Percentiles rank a stretch among this genome's conserved stretches.
Evolutionary conservation across 2,329 filamentous ascomycete genomes (phyloP).

Genomic region (Aureobasidium lini): DNA sequence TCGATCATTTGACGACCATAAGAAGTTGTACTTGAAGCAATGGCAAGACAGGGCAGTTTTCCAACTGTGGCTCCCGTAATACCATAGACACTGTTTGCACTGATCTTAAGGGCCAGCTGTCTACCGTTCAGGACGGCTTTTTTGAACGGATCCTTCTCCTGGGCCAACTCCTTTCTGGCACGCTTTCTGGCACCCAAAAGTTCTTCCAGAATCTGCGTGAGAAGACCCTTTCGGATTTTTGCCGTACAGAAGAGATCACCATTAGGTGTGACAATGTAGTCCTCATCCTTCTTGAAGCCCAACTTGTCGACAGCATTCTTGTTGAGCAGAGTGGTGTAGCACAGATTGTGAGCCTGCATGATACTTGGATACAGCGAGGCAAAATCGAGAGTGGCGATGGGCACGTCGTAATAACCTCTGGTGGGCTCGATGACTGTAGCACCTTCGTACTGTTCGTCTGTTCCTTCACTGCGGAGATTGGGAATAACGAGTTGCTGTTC

Average conservation of each 20-base stretch:
- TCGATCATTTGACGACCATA: slow-evolving; percentile 99
- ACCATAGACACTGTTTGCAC: slow-evolving; percentile 96
- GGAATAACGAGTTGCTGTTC: slow-evolving; percentile 93
- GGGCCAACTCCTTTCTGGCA: slow-evolving; percentile 80
- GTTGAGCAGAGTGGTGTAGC: slow-evolving; percentile 88
- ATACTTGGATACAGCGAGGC: slow-evolving; percentile 97
- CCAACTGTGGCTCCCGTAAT: slow-evolving; percentile 92
- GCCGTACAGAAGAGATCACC: slow-evolving; percentile 86
- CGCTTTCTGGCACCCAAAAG: slow-evolving; percentile 84
- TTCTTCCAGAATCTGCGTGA: slow-evolving; percentile 95
- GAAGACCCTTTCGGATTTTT: slow-evolving; percentile 81
- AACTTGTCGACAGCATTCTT: slow-evolving; percentile 70
- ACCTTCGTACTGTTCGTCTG: slow-evolving; percentile 90
- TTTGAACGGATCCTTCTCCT: slow-evolving; percentile 92
- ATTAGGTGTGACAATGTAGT: slow-evolving; percentile 94
- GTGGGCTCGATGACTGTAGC: slow-evolving; percentile 96
- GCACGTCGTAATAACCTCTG: slow-evolving; percentile 88
- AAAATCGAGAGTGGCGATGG: slow-evolving; percentile 95
- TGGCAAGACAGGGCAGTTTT: slow-evolving; percentile 88
- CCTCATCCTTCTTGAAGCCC: slow-evolving; percentile 73
- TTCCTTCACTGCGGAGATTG: slow-evolving; percentile 61
- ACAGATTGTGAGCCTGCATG: slow-evolving; percentile 97
- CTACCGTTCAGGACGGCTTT: slow-evolving; percentile 97
- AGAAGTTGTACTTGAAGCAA: slow-evolving; percentile 93
- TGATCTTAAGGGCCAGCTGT: slow-evolving; percentile 91